These are phyloP conservation scores for Kodamaea alishanica DNA, from an alignment of 1,139 yeast genomes.

Conservation along the genomic window DNA sequence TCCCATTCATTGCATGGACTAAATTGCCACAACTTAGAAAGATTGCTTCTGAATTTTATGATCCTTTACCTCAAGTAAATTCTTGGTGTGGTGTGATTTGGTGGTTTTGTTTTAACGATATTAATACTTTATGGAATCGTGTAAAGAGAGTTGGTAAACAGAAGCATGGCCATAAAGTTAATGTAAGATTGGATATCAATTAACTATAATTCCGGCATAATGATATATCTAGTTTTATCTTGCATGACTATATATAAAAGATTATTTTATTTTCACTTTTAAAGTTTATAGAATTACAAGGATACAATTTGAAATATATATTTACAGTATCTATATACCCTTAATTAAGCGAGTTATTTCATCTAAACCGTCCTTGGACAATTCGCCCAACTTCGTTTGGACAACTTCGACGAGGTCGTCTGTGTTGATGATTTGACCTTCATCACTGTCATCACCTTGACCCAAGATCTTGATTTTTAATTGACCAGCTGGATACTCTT, in stretches of 20 bases:
- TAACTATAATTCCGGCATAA: conserved; percentile 5
- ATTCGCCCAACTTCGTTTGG: conserved; percentile 45
- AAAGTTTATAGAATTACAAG: neutral
- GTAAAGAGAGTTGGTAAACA: conserved; percentile 60
- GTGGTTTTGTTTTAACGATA: conserved; percentile 65
- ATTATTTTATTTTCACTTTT: neutral
- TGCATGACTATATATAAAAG: no score
- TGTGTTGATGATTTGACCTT: conserved; percentile 73
- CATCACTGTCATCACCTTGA: conserved; percentile 82
- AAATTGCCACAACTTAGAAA: conserved; percentile 61
- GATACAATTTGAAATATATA: neutral
- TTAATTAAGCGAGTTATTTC: conserved; percentile 58
- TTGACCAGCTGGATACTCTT: conserved; percentile 78
- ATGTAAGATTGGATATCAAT: conserved; percentile 15
- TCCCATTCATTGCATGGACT: conserved; percentile 92
- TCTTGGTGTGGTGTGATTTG: conserved; percentile 79
- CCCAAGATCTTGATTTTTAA: conserved; percentile 85
- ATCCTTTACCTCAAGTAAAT: conserved; percentile 69
- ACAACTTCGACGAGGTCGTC: conserved; percentile 57
- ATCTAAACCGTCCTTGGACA: conserved; percentile 46
- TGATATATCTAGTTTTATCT: neutral
- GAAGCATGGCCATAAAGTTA: conserved; percentile 32
- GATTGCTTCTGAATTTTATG: conserved; percentile 79
- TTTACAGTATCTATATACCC: conserved; percentile 33
- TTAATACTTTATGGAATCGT: conserved; percentile 73